A percentile compares a stretch with the other conserved stretches of the same genome.
Evolutionary conservation across 2,329 filamentous ascomycete genomes (phyloP).

Genomic region (Penicillium thymicola): DNA sequence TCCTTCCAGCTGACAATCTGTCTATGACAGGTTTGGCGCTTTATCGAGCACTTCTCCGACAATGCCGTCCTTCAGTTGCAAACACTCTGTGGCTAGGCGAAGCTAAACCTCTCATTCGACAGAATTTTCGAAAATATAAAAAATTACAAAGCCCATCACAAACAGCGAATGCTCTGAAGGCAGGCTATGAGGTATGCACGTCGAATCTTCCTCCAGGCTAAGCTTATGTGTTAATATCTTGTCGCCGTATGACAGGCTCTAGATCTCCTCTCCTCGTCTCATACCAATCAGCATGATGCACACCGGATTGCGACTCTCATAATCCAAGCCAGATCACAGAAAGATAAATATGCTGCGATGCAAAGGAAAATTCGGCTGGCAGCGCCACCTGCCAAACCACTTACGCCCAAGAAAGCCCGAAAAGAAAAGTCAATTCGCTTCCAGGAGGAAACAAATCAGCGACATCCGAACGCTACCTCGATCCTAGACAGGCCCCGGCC

Average conservation of each 20-base stretch:
- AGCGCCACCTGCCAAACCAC: constrained; percentile 19
- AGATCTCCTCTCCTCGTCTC: constrained; percentile 36
- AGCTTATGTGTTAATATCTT: background rate
- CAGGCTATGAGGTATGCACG: constrained; percentile 40
- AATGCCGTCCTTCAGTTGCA: constrained; percentile 35
- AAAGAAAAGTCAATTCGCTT: constrained; percentile 25
- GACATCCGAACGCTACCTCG: constrained; percentile 34
- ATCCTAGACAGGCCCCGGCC: constrained; percentile 37
- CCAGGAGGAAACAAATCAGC: constrained; percentile 28
- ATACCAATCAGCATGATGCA: constrained; percentile 26
- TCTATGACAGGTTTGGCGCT: constrained; percentile 40
- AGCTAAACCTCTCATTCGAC: constrained; percentile 31
- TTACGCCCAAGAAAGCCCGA: constrained; percentile 21
- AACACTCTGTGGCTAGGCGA: constrained; percentile 21
- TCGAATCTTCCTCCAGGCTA: background rate
- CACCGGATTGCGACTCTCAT: constrained; percentile 28
- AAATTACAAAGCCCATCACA: constrained; percentile 39
- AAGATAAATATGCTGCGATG: constrained; percentile 18
- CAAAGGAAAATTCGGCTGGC: constrained; percentile 18
- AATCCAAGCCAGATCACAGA: constrained; percentile 21
- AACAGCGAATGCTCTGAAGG: constrained; percentile 38
- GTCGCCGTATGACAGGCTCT: constrained; percentile 29
- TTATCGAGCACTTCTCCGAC: constrained; percentile 45
- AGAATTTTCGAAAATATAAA: constrained; percentile 40
- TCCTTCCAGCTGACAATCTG: background rate